phyloP scores from a whole-genome alignment of 2,329 filamentous ascomycete genomes.

The Paraphoma sp. region DNA sequence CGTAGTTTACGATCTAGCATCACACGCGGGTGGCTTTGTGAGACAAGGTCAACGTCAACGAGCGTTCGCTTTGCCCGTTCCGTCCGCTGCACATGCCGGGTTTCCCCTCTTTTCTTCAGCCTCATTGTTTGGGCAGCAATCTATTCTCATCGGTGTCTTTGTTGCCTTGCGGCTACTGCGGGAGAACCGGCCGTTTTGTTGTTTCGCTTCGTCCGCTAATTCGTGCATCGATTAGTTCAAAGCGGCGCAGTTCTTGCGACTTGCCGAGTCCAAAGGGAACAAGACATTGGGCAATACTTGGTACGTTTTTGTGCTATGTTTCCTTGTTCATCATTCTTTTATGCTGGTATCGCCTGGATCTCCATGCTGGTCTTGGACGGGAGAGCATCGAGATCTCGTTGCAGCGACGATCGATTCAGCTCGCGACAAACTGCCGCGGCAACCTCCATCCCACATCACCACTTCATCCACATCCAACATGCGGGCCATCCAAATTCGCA shows the following conservation, averaged over 20 bases:
- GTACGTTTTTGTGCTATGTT: conserved; percentile 58
- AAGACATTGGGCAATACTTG: conserved; percentile 95
- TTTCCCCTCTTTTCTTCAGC: conserved; percentile 24
- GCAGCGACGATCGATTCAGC: conserved; percentile 13
- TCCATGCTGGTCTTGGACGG: too few relatives aligned
- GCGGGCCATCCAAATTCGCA: neutral
- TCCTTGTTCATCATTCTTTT: conserved; percentile 14
- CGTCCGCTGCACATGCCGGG: too few relatives aligned
- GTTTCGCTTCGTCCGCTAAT: conserved; percentile 14
- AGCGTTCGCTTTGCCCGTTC: neutral
- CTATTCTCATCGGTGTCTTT: conserved; percentile 35
- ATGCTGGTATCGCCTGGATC: neutral
- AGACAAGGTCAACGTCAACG: conserved; percentile 24
- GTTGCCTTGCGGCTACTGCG: conserved; percentile 6
- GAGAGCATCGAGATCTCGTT: conserved; percentile 25
- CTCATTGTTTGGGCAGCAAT: conserved; percentile 52
- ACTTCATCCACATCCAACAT: neutral
- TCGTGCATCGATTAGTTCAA: conserved; percentile 67
- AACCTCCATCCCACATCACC: neutral
- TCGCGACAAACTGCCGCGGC: neutral
- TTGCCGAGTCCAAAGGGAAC: conserved; percentile 86
- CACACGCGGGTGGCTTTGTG: conserved; percentile 30
- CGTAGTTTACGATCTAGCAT: conserved; percentile 22
- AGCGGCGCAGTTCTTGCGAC: conserved; percentile 88
- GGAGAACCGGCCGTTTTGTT: too few relatives aligned